Evolutionary conservation across 1,284 basidiomycete genomes (phyloP), one percentile per base, ranked within the genome.

Genomic region (Cystobasidium pallidum): DNA sequence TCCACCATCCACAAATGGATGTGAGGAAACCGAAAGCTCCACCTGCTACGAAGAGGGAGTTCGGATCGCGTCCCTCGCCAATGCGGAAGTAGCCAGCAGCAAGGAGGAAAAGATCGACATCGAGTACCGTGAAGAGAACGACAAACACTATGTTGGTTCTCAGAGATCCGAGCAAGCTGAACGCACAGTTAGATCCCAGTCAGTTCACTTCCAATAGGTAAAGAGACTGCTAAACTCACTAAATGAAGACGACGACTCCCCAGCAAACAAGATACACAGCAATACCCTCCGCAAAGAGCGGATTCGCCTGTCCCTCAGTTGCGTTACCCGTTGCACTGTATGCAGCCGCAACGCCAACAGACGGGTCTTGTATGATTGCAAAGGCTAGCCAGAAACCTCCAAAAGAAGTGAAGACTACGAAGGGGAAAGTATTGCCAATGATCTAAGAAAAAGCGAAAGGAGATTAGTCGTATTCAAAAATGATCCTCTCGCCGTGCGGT

Each of bases 141-240:
- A 70, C 73, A 58, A 78, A 78, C 41, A 77, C 75, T 51, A 75
- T 66, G 64, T 78, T 78, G 7, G 78, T 78, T 21, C 77, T 70
- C 0, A 78, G 59, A 0, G 75, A 74, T 11, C 76, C 78, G 49
- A 78, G 58, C 6, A 75, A 57, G 67, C 73, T 76, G 68, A 34
- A 34, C n/a, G n/a, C 15, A n/a, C 10, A 10, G 36, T 7, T 39
- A n/a, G n/a, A n/a, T n/a, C n/a, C n/a, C n/a, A n/a, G n/a, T n/a
- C n/a, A n/a, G n/a, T n/a, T n/a, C n/a, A n/a, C n/a, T n/a, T n/a
- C n/a, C n/a, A n/a, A n/a, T n/a, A n/a, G n/a, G n/a, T n/a, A n/a
- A n/a, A n/a, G n/a, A n/a, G n/a, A n/a, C n/a, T n/a, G n/a, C n/a
- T n/a, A 13, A 1, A 59, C 63, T 4, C 24, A 55, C 74, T 61